These are phyloP conservation scores for Fraxinus americana DNA, from an alignment of 257 asterid genomes.

Conservation along the genomic window DNA sequence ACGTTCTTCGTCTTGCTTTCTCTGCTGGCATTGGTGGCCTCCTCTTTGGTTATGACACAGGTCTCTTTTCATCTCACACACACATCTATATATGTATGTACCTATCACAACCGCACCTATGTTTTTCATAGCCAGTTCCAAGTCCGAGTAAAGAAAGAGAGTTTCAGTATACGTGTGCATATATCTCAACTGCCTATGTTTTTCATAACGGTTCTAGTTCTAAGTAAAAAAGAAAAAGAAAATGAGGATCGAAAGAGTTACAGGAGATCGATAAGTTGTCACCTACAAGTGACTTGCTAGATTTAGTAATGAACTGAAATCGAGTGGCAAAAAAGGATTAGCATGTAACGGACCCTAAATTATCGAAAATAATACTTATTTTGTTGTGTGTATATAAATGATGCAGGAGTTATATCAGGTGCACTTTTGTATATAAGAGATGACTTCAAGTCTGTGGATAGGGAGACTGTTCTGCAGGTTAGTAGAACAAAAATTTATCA, in stretches of 20 bases:
- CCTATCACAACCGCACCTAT: background rate
- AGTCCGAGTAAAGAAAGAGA: too few relatives aligned
- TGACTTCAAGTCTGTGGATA: constrained; percentile 51
- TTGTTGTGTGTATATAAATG: background rate
- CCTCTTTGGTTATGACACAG: constrained; percentile 51
- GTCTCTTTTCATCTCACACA: constrained; percentile 6
- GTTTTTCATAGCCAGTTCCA: too few relatives aligned
- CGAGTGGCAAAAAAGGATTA: too few relatives aligned
- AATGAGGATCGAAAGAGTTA: too few relatives aligned
- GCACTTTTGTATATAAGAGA: constrained; percentile 56
- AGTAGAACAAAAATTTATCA: background rate
- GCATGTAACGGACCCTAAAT: too few relatives aligned
- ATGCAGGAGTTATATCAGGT: constrained; percentile 55
- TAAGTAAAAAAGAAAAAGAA: too few relatives aligned
- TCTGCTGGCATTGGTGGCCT: constrained; percentile 62
- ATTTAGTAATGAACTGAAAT: too few relatives aligned
- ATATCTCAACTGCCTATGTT: background rate
- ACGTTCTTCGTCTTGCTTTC: constrained; percentile 53
- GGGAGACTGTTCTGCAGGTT: constrained; percentile 50
- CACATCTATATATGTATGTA: background rate
- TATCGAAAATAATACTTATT: too few relatives aligned
- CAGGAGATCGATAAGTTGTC: too few relatives aligned
- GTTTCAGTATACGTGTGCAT: background rate
- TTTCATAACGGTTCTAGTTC: too few relatives aligned
- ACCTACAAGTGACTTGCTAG: too few relatives aligned